phyloP scores from a whole-genome alignment of 176 grass and related monocot species.

The Typha latifolia region DNA sequence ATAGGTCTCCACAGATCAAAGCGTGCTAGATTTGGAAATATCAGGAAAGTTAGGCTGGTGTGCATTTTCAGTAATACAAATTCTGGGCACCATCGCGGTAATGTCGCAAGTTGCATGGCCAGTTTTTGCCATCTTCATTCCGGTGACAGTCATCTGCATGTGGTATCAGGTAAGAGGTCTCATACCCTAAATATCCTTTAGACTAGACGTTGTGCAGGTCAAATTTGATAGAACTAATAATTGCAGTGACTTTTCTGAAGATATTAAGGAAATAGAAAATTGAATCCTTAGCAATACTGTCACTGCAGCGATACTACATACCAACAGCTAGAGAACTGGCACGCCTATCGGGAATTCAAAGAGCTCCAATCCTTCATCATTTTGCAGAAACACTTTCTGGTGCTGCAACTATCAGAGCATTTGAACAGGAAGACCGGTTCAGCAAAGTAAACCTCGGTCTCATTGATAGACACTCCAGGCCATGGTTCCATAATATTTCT shows the following conservation, averaged over 20 bases:
- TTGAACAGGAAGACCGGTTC: slow-evolving; percentile 64
- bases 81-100: slow-evolving; percentile 70
- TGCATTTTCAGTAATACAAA: slow-evolving; percentile 73
- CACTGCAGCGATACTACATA: slow-evolving; percentile 80
- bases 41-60: slow-evolving; percentile 65
- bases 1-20: slow-evolving; percentile 89
- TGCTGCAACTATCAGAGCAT: slow-evolving; percentile 88
- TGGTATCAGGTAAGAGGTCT: slow-evolving; percentile 62
- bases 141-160: slow-evolving; percentile 61
- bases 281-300: slow-evolving; percentile 24
- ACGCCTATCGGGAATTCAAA: slow-evolving; percentile 77
- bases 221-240: background rate
- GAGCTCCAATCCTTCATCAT: slow-evolving; percentile 92
- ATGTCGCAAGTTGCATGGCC: slow-evolving; percentile 99
- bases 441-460: slow-evolving; percentile 70
- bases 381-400: slow-evolving; percentile 84
- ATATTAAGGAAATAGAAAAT: slow-evolving; percentile 6
- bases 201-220: background rate
- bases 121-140: slow-evolving; percentile 86
- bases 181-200: background rate
- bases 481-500: slow-evolving; percentile 80
- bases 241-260: slow-evolving; percentile 3
- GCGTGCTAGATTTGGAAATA: slow-evolving; percentile 79
- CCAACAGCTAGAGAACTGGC: slow-evolving; percentile 87
- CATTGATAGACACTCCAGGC: slow-evolving; percentile 64